Conservation (phyloP, 1,139 yeast species). For the Debaryomyces sp. region DNA sequence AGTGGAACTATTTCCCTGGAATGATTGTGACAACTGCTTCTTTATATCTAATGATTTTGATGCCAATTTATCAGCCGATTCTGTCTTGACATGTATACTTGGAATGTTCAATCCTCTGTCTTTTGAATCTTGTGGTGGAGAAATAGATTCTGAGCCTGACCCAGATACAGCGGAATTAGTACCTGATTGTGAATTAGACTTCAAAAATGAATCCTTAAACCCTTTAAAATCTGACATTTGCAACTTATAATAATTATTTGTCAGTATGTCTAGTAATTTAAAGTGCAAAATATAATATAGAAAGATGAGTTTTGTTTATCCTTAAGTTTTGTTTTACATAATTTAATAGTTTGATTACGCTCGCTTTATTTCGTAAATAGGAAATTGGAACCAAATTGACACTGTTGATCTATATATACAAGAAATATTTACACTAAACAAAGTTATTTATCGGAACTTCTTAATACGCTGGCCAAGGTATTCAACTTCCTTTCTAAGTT, state of each 20-base stretch:
- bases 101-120: slow-evolving; percentile 28
- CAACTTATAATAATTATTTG: not conserved
- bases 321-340: not conserved
- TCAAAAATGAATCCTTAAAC: slow-evolving; percentile 24
- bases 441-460: not conserved
- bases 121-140: slow-evolving; percentile 20
- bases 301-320: not conserved
- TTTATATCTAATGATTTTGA: slow-evolving; percentile 41
- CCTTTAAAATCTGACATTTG: slow-evolving; percentile 26
- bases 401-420: not conserved
- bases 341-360: not conserved
- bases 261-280: not conserved
- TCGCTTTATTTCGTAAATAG: not conserved
- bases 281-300: not conserved
- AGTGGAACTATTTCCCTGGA: slow-evolving; percentile 25
- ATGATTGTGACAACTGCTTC: slow-evolving; percentile 45
- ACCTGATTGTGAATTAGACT: slow-evolving; percentile 17
- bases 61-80: slow-evolving; percentile 30
- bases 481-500: slow-evolving; percentile 27
- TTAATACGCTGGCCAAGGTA: slow-evolving; percentile 10
- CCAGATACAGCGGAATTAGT: slow-evolving; percentile 23
- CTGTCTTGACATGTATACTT: slow-evolving; percentile 31
- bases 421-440: not conserved
- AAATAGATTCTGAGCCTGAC: slow-evolving; percentile 18
- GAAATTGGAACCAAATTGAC: slow-evolving; percentile 1